Conservation (phyloP, 305 asterid genomes). For the Solanum hybrid region DNA sequence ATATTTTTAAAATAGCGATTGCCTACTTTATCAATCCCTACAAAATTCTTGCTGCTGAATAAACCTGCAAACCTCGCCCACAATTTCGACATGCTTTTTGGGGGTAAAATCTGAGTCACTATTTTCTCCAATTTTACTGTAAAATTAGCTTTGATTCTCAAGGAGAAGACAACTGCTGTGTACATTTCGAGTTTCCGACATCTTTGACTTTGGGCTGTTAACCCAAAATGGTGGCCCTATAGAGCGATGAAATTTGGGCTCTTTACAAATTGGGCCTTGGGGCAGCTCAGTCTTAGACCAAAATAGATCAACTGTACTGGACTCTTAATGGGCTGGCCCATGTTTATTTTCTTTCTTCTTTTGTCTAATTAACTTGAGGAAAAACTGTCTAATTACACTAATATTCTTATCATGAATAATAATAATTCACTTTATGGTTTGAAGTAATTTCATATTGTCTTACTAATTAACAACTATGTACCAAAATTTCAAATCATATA, state of each 20-base stretch:
- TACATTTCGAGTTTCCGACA: background rate
- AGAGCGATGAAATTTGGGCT: background rate
- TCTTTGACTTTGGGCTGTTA: background rate
- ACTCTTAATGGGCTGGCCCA: background rate
- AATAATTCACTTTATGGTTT: background rate
- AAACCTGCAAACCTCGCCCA: slow-evolving; percentile 62
- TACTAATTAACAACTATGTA: no score
- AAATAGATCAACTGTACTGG: background rate
- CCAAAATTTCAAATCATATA: background rate
- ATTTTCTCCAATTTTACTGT: background rate
- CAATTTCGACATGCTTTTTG: slow-evolving; percentile 44
- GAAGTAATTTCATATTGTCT: background rate
- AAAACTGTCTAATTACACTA: background rate
- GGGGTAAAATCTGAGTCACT: background rate
- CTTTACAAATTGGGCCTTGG: background rate
- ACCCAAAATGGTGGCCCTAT: background rate
- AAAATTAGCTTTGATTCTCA: background rate
- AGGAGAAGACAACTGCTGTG: background rate
- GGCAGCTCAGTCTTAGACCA: background rate
- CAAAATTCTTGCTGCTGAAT: slow-evolving; percentile 39
- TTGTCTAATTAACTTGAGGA: background rate
- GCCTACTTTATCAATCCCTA: slow-evolving; percentile 78
- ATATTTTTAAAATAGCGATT: slow-evolving; percentile 64
- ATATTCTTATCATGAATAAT: background rate
- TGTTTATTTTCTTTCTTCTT: background rate